Evolutionary conservation across 2,329 filamentous ascomycete species (phyloP).

Genomic region (Biscogniauxia sp.): DNA sequence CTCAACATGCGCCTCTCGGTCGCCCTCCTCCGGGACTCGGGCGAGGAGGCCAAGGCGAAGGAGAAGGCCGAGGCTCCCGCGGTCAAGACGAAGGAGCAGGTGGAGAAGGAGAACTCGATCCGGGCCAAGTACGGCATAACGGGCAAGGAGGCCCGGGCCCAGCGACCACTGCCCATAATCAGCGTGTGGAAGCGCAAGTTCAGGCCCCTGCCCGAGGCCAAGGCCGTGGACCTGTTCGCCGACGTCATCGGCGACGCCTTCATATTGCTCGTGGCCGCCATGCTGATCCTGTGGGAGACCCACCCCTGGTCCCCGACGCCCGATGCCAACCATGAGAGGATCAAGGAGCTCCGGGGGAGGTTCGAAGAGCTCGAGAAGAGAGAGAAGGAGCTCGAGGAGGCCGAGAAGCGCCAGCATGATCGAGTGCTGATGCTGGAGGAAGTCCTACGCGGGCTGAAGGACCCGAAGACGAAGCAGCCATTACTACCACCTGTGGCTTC

Average conservation of each 20-base stretch:
- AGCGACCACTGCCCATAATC: slow-evolving; percentile 33
- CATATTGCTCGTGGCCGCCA: slow-evolving; percentile 57
- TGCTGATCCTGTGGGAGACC: slow-evolving; percentile 61
- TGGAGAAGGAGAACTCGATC: slow-evolving; percentile 51
- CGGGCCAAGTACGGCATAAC: slow-evolving; percentile 42
- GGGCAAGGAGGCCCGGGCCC: slow-evolving; percentile 29
- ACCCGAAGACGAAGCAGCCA: slow-evolving; percentile 57
- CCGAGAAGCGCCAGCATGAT: slow-evolving; percentile 42
- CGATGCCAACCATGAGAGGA: slow-evolving; percentile 53
- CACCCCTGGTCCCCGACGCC: slow-evolving; percentile 59
- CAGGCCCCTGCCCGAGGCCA: slow-evolving; percentile 59
- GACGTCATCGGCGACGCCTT: slow-evolving; percentile 64
- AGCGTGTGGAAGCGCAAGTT: slow-evolving; percentile 64
- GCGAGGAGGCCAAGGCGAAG: slow-evolving; percentile 56
- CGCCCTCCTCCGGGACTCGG: slow-evolving; percentile 54
- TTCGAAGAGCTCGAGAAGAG: slow-evolving; percentile 49
- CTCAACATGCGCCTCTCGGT: slow-evolving; percentile 65
- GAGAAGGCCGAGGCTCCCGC: slow-evolving; percentile 63
- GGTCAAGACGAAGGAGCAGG: slow-evolving; percentile 63
- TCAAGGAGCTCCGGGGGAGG: slow-evolving; percentile 47
- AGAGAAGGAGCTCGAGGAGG: slow-evolving; percentile 50
- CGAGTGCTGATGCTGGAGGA: slow-evolving; percentile 54
- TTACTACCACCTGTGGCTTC: slow-evolving; percentile 39
- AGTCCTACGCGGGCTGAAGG: slow-evolving; percentile 48
- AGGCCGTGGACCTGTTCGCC: slow-evolving; percentile 65